phyloP scores from a whole-genome alignment of 495 filamentous ascomycete genomes.

The Articulospora tetracladia region DNA sequence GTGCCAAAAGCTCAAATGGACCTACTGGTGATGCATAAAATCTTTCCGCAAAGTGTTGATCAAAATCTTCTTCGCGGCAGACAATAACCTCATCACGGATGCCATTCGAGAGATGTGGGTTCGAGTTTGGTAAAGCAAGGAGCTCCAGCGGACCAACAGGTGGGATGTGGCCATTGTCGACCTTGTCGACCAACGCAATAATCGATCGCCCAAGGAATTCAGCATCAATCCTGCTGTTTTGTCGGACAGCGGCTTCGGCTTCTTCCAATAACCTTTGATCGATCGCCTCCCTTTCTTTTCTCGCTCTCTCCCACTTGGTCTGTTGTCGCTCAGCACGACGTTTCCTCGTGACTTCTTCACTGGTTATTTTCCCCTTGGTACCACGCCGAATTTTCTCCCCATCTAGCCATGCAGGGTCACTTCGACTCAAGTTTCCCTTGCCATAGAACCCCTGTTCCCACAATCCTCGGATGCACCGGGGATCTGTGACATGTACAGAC shows the following conservation, averaged over 20 bases:
- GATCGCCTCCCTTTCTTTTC: slow-evolving; percentile 74
- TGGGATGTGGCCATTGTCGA: slow-evolving; percentile 9
- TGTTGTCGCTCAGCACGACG: slow-evolving; percentile 75
- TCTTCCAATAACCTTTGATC: slow-evolving; percentile 66
- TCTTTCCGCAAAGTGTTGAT: background rate
- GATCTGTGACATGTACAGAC: slow-evolving; percentile 81
- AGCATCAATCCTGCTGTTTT: background rate
- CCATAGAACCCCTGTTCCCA: slow-evolving; percentile 98
- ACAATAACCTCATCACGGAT: slow-evolving; percentile 1
- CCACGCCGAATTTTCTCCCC: slow-evolving; percentile 72
- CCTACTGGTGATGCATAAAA: slow-evolving; percentile 28
- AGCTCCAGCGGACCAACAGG: slow-evolving; percentile 35
- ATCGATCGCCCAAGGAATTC: background rate
- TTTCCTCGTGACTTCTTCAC: slow-evolving; percentile 73
- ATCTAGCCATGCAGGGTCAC: slow-evolving; percentile 89
- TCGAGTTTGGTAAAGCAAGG: slow-evolving; percentile 35
- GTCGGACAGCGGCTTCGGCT: slow-evolving; percentile 24
- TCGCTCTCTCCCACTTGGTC: slow-evolving; percentile 87
- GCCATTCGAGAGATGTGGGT: background rate
- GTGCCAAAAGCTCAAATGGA: slow-evolving; percentile 33
- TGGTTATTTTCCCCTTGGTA: slow-evolving; percentile 53
- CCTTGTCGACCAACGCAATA: background rate
- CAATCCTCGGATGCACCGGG: slow-evolving; percentile 66
- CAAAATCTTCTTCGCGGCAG: background rate
- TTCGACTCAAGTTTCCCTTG: slow-evolving; percentile 87